Base-by-base conservation (phyloP, 2,329 filamentous ascomycete genomes). In the Pseudogymnoascus sp. region DNA sequence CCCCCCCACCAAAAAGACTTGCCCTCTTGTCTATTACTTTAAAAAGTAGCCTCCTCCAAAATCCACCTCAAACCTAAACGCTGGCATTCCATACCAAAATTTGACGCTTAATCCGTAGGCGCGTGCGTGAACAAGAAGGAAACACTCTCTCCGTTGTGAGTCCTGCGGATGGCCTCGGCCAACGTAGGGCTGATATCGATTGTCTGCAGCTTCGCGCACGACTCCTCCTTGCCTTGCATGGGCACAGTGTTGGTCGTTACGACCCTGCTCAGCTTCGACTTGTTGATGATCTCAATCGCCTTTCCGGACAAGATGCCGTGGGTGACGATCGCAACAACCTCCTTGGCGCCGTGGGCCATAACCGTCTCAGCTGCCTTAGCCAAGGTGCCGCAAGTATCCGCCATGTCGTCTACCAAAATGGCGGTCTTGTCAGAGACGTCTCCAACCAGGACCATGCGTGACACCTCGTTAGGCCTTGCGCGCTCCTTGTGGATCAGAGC, bases 371-470 rank as follows among this genome's bases (percentile, higher is more conserved):
- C 95, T 2, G 93, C 95, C 79, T 98, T 98, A 75, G 83, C 85
- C 11, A 90, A 80, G 1, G 91, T 96, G 69, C 92, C 92, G 75
- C 93, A 97, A 3, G 93, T 97, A 74, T 98, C 93, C 33, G 93
- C 93, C 91, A 98, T 97, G 75, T 98, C 93, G 75, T 98, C 93
- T 59, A 99, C 93, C 59, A 99, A 87, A 72, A 99, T 97, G 65
- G 93, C 93, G 31, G 93, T 88, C 79, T 95, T 95, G 78, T 90
- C 90, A 68, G 87, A 84, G 56, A 98, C 95, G 68, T 96, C 92
- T 68, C 95, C 95, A 60, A 98, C 93, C n/a, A 99, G 88, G 0
- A 92, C 90, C 91, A 96, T 96, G 71, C 91, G 88, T 8, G 89
- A 91, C 65, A 96, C 92, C 73, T 96, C 92, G 72, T 96, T 96